phyloP scores from a whole-genome alignment of 306 rosid genomes.

The Begonia fuchsioides region DNA sequence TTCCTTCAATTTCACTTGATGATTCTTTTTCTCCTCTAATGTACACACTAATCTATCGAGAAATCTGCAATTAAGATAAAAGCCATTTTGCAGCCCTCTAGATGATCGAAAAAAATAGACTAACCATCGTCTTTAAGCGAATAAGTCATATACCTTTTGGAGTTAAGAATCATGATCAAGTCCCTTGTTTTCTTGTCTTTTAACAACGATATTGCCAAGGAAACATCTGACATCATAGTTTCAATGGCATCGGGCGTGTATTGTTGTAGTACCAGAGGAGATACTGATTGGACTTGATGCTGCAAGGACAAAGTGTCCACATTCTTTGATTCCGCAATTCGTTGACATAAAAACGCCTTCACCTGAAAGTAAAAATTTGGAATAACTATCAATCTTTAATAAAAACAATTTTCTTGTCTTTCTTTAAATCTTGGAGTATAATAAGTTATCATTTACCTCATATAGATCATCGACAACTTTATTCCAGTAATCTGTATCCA shows the following conservation, averaged over 20 bases:
- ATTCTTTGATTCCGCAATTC: slow-evolving; percentile 58
- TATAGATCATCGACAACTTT: slow-evolving; percentile 81
- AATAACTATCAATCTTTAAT: not conserved
- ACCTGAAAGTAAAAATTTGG: slow-evolving; percentile 30
- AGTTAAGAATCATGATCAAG: slow-evolving; percentile 87
- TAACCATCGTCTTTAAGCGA: not conserved
- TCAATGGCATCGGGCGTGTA: slow-evolving; percentile 62
- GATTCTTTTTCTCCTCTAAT: slow-evolving; percentile 83
- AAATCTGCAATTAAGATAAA: slow-evolving; percentile 50
- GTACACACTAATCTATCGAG: slow-evolving; percentile 65
- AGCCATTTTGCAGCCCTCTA: not conserved
- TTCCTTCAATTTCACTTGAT: slow-evolving; percentile 74
- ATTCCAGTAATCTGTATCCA: slow-evolving; percentile 79
- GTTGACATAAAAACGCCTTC: slow-evolving; percentile 70
- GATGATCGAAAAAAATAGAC: not conserved
- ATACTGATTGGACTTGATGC: slow-evolving; percentile 86
- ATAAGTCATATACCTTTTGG: slow-evolving; percentile 49
- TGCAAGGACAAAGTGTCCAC: slow-evolving; percentile 71
- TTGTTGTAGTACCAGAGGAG: slow-evolving; percentile 80
- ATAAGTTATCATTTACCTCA: slow-evolving; percentile 39
- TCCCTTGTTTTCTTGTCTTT: slow-evolving; percentile 78
- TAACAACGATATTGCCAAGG: slow-evolving; percentile 64
- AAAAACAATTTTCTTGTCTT: too few species aligned
- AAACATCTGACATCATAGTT: slow-evolving; percentile 52
- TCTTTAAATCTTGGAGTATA: slow-evolving; percentile 4